Evolutionary conservation across 1,139 yeast genomes (phyloP).

Genomic region (Fermentozyma sake): DNA sequence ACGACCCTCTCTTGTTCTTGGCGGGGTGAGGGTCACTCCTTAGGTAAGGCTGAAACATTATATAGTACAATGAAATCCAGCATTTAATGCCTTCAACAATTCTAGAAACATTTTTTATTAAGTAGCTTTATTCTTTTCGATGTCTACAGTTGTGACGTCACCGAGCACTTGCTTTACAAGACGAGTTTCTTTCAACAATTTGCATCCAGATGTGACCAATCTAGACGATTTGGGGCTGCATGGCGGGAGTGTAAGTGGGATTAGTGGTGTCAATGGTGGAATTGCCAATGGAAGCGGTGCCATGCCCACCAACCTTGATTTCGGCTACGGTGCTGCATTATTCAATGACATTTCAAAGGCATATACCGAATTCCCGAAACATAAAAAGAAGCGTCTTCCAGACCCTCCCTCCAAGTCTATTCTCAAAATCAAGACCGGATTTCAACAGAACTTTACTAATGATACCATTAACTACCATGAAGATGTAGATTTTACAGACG

Average conservation of each 20-base stretch:
- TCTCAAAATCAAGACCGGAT: slow-evolving; percentile 29
- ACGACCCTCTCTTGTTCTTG: no score
- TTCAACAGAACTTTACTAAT: slow-evolving; percentile 11
- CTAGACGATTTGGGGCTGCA: background rate
- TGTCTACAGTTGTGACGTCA: slow-evolving; percentile 1
- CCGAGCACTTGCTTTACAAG: slow-evolving; percentile 19
- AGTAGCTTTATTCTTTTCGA: no score
- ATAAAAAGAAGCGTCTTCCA: slow-evolving; percentile 16
- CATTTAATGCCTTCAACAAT: no score
- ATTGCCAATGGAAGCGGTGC: slow-evolving; percentile 1
- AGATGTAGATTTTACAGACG: slow-evolving; percentile 14
- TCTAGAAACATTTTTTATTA: no score
- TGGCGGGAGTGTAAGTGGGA: background rate
- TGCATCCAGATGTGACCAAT: slow-evolving; percentile 25
- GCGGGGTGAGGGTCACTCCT: no score
- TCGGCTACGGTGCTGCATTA: slow-evolving; percentile 12
- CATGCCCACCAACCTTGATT: slow-evolving; percentile 7
- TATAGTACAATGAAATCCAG: no score
- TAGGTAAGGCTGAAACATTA: no score
- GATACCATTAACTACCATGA: slow-evolving; percentile 17
- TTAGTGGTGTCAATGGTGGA: slow-evolving; percentile 1
- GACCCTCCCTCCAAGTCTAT: slow-evolving; percentile 39
- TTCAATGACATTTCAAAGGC: slow-evolving; percentile 14
- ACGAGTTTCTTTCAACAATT: slow-evolving; percentile 44
- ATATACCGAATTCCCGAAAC: slow-evolving; percentile 6